These are phyloP conservation scores for Teratosphaeriaceae sp. DNA, from an alignment of 2,329 filamentous ascomycete genomes.

Conservation along the genomic window DNA sequence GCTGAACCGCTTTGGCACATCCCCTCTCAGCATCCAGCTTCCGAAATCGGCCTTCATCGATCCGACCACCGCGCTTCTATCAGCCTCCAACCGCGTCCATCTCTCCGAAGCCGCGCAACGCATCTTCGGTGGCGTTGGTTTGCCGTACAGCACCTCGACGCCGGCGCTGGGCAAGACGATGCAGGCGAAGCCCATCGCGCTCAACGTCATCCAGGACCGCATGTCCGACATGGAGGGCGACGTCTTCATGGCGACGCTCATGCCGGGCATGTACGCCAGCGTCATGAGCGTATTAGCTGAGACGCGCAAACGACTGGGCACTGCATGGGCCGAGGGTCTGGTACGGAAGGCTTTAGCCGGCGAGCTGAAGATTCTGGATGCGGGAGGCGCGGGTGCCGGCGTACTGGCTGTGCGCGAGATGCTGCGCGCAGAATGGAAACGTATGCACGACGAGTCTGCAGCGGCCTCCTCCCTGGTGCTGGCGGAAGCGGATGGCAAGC, in stretches of 20 bases:
- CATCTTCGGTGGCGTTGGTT: slow-evolving; percentile 66
- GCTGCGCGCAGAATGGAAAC: slow-evolving; percentile 71
- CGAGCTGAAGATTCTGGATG: slow-evolving; percentile 64
- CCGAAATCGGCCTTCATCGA: slow-evolving; percentile 62
- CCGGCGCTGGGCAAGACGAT: slow-evolving; percentile 50
- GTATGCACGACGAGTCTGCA: slow-evolving; percentile 45
- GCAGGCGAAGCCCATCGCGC: slow-evolving; percentile 57
- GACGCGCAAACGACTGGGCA: slow-evolving; percentile 64
- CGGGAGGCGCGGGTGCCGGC: slow-evolving; percentile 66
- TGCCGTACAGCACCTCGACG: slow-evolving; percentile 72
- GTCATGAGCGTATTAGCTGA: slow-evolving; percentile 63
- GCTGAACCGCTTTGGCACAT: slow-evolving; percentile 66
- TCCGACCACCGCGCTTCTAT: slow-evolving; percentile 64
- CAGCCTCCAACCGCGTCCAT: slow-evolving; percentile 60
- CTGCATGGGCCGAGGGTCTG: slow-evolving; percentile 61
- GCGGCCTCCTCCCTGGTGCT: slow-evolving; percentile 17
- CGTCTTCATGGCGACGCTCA: slow-evolving; percentile 60
- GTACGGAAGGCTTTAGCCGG: slow-evolving; percentile 47
- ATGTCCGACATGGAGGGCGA: slow-evolving; percentile 74
- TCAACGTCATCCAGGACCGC: slow-evolving; percentile 56
- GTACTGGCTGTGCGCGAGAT: slow-evolving; percentile 72
- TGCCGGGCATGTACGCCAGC: slow-evolving; percentile 66
- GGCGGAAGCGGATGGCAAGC: slow-evolving; percentile 27
- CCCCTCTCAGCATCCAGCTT: slow-evolving; percentile 66
- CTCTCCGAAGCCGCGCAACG: slow-evolving; percentile 64